Percentiles rank a stretch among this genome's conserved stretches.
Conservation (phyloP, 108 stramenopile genomes). For the Nannochloropsis gaditana region DNA sequence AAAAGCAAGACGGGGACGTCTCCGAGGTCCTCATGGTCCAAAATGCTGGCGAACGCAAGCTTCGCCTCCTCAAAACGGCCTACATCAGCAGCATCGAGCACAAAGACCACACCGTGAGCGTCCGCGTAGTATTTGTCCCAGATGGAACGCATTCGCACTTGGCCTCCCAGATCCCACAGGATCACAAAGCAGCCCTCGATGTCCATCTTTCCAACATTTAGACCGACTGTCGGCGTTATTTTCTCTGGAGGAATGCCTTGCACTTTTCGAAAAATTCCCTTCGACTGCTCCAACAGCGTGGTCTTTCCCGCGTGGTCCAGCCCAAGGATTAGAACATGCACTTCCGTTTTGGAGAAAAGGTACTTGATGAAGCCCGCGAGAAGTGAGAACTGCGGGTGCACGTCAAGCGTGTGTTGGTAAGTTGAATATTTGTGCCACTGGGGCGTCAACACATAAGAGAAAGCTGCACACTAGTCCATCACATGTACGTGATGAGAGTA, state of each 20-base stretch:
- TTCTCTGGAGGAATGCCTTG: conserved; percentile 55
- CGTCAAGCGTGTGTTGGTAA: neutral
- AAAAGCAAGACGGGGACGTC: conserved; percentile 54
- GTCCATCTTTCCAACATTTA: conserved; percentile 57
- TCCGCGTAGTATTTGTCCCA: conserved; percentile 61
- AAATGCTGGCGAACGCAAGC: conserved; percentile 48
- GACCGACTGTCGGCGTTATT: conserved; percentile 57
- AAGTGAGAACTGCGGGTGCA: conserved; percentile 38
- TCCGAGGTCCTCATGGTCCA: conserved; percentile 54
- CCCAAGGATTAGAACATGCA: conserved; percentile 57
- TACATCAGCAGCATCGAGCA: conserved; percentile 57
- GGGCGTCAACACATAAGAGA: no score
- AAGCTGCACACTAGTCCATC: no score
- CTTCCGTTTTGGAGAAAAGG: conserved; percentile 48
- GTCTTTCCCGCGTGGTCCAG: conserved; percentile 61
- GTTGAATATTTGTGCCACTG: no score
- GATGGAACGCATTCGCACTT: conserved; percentile 51
- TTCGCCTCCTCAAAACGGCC: conserved; percentile 56
- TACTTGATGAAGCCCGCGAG: conserved; percentile 41
- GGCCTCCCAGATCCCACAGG: conserved; percentile 60
- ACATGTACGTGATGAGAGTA: no score
- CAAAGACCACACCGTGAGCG: conserved; percentile 56
- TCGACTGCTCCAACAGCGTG: conserved; percentile 55
- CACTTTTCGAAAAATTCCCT: conserved; percentile 42
- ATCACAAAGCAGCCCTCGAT: conserved; percentile 50